Evolutionary conservation across 1,139 yeast genomes (phyloP).

Genomic region (Pichia sp.): DNA sequence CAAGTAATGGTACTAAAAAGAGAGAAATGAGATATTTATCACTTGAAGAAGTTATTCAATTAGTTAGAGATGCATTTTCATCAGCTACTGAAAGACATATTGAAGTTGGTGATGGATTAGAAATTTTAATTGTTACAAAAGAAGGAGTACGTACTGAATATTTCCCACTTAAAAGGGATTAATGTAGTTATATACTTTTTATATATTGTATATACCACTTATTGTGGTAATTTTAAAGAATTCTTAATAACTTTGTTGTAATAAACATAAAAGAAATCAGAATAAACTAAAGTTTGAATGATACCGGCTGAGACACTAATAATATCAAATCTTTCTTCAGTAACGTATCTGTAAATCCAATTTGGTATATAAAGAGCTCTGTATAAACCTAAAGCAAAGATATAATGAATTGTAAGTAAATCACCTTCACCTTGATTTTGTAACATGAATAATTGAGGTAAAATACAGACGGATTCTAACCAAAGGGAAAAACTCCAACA

Average conservation of each 20-base stretch:
- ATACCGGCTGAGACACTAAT: constrained; percentile 75
- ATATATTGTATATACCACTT: not conserved
- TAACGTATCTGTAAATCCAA: constrained; percentile 83
- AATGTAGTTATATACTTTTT: constrained; percentile 14
- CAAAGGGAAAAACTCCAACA: constrained; percentile 75
- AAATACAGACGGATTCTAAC: constrained; percentile 85
- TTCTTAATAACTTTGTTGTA: constrained; percentile 81
- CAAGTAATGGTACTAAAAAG: constrained; percentile 59
- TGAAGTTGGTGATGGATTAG: constrained; percentile 95
- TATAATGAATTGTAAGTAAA: constrained; percentile 82
- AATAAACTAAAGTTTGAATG: constrained; percentile 78
- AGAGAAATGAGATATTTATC: constrained; percentile 56
- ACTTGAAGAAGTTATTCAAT: constrained; percentile 76
- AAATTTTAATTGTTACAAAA: constrained; percentile 83
- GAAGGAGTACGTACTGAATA: constrained; percentile 85
- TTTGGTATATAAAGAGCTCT: constrained; percentile 87
- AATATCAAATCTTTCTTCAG: constrained; percentile 63
- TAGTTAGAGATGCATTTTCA: constrained; percentile 89
- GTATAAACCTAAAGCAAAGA: constrained; percentile 86
- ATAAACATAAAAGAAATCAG: constrained; percentile 92
- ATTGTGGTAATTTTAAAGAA: constrained; percentile 54
- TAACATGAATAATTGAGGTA: constrained; percentile 86
- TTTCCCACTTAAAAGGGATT: constrained; percentile 86
- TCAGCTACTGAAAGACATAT: constrained; percentile 98
- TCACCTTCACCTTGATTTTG: constrained; percentile 90